Evolutionary conservation across 139 green algal species (phyloP).

Genomic region (Coccomyxa sp.): DNA sequence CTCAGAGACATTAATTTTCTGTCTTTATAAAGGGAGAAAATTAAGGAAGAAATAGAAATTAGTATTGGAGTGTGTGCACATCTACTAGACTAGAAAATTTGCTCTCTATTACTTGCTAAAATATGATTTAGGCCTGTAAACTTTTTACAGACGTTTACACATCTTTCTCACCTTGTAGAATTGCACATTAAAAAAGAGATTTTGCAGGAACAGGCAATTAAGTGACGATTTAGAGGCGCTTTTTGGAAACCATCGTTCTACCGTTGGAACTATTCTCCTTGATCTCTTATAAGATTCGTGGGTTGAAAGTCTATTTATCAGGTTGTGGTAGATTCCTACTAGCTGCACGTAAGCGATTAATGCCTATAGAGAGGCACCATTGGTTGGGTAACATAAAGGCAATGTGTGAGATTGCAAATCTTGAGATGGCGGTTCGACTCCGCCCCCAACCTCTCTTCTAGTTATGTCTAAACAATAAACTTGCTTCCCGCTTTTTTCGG

Average conservation of each 20-base stretch:
- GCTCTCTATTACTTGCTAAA: no score
- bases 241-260: constrained; percentile 31
- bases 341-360: no score
- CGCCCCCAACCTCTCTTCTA: constrained; percentile 2
- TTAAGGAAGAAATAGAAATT: no score
- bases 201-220: neutral
- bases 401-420: constrained; percentile 28
- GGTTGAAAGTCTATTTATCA: no score
- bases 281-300: neutral
- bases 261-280: constrained; percentile 26
- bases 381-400: constrained; percentile 22
- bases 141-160: no score
- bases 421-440: constrained; percentile 17
- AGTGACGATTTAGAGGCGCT: neutral
- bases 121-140: no score
- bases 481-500: neutral
- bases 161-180: no score
- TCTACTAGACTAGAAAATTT: no score
- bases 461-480: neutral
- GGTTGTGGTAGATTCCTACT: neutral
- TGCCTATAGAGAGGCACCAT: neutral
- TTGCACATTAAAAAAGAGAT: no score
- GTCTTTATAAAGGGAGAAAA: no score
- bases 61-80: no score
- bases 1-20: no score